Evolutionary conservation across 805 yeast genomes (phyloP), one percentile per base, ranked within the genome.

Genomic region (Candida nonsorbophila): DNA sequence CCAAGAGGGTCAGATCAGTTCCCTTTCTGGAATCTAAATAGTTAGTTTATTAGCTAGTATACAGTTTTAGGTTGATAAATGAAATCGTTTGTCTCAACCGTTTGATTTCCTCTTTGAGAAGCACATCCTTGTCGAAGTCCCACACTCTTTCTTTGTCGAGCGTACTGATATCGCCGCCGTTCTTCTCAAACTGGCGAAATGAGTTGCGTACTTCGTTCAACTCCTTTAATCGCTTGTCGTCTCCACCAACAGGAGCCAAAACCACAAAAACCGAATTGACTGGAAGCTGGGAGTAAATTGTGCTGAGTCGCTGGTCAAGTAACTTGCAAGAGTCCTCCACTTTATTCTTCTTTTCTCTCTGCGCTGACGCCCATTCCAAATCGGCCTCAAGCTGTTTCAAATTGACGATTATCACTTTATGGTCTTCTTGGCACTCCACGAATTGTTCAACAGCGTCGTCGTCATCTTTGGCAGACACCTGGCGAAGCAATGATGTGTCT

Each of bases 31-130:
- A n/a, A n/a, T 22, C 10, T 18, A 18, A 18, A 18, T 18, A 7
- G 10, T 14, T 16, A 15, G n/a, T 20, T 22, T 24, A 23, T 23
- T 15, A 7, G 14, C 7, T 13, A 12, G 7, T 13, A 10, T 20
- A 20, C 16, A 30, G 27, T 38, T 73, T 71, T 22, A 77, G 47
- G n/a, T 66, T 58, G 9, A 83, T 37, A 34, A 82, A 73, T 4
- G 76, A 62, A 4, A 79, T 49, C 3, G 88, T 80, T 24, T 70
- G 62, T 40, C 88, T 62, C 0, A 88, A 92, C 5, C 43, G 44
- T 2, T 46, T 51, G 1, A 75, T 60, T 0, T 76, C 76, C 13
- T 47, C 52, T 9, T 55, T 55, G 22, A 88, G 56, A 25, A 59
- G 62, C 12, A 55, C 56, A 16, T 60, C 69, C 40, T 75, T 73